Percentiles rank a stretch among this genome's conserved stretches.
These are phyloP conservation scores for Claviceps africana DNA, from an alignment of 2,329 filamentous ascomycete species.

Conservation along the genomic window DNA sequence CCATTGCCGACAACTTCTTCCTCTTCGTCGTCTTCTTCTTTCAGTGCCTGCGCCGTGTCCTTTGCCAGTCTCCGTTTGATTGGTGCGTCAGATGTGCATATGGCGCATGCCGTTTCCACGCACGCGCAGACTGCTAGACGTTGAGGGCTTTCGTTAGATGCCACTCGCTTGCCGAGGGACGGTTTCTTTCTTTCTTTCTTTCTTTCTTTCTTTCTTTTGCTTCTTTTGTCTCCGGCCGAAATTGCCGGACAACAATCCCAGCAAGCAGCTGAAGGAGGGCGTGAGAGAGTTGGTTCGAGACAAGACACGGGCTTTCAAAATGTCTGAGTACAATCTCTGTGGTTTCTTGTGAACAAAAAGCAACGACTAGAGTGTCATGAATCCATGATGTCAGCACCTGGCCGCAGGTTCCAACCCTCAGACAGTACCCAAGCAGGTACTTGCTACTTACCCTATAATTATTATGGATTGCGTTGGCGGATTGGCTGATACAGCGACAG, in stretches of 20 bases:
- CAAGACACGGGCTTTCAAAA: background rate
- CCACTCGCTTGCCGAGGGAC: no score
- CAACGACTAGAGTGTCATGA: conserved; percentile 4
- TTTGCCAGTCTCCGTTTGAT: background rate
- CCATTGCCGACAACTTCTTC: conserved; percentile 12
- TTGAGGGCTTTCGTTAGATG: no score
- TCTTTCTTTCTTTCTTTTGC: background rate
- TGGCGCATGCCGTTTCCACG: background rate
- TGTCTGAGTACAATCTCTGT: background rate
- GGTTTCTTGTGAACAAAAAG: background rate
- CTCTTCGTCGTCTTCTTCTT: background rate
- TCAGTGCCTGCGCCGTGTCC: background rate
- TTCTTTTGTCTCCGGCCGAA: background rate
- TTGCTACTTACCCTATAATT: no score
- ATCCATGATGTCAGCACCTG: conserved; percentile 5
- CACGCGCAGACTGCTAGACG: background rate
- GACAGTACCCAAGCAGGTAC: no score
- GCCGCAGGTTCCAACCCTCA: no score
- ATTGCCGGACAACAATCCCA: background rate
- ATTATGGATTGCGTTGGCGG: background rate
- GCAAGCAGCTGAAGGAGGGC: no score
- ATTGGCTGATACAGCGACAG: background rate
- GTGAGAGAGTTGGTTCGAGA: background rate
- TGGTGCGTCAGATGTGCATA: background rate
- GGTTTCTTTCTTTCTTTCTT: no score